Base-by-base conservation (phyloP, 495 filamentous ascomycete genomes). In the Trichoderma orchidacearum region DNA sequence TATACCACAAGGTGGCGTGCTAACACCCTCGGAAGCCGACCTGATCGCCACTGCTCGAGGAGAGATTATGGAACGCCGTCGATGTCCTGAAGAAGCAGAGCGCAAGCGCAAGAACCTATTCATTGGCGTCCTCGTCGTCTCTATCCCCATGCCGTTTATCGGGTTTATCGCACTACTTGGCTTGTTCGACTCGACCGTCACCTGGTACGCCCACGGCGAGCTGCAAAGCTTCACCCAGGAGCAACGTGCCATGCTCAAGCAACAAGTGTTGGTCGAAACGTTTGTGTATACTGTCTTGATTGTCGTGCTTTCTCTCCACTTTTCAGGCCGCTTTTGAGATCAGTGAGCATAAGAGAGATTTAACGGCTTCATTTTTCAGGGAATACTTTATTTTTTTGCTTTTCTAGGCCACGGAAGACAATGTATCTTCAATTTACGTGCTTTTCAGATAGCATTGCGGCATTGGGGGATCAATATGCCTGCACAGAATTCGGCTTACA, bases 131-230 rank as follows among this genome's bases (percentile, higher is more conserved):
- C 9, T 57, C 3, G 5, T 32, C 8, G 12, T 48, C 17, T 35
- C 56, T 3, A 30, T 35, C 13, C 23, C 30, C 30, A 52, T 57
- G 12, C 56, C 56, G 0, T 30, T 45, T 11, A 30, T 35, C 7
- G 45, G 38, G 3, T 15, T 57, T 3, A 7, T 50, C n/a, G 56
- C 56, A 4, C 18, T 57, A 3, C 12, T 51, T 30, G 45, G 56
- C 9, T 23, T 0, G 1, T 57, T 57, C 30, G 56, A 57, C 48
- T 34, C 30, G 17, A 50, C 45, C n/a, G 31, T 57, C 17, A 18
- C 17, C 8, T 57, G 56, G 56, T 57, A 21, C 27, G 35, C 56
- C 5, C 17, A 27, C 15, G 56, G 56, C 3, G 41, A 57, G 48
- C 25, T 32, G 17, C 17, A 32, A n/a, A 45, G 12, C 17, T 52